Base-by-base conservation (phyloP, 1,284 basidiomycete species). In the Apiotrichum akiyoshidainum region DNA sequence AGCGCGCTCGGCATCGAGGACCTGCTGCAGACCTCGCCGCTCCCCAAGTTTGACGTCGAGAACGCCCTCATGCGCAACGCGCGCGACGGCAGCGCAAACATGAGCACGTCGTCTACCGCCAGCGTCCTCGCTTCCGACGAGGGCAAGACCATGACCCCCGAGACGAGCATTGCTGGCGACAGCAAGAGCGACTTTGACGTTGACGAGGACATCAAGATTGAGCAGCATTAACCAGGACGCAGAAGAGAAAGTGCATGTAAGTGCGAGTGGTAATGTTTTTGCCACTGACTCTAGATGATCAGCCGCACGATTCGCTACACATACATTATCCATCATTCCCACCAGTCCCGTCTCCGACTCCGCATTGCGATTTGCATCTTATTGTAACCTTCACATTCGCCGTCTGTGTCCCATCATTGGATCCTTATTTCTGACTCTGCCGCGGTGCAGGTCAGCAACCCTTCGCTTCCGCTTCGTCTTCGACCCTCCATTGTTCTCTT, bases 21-120 rank as follows among this genome's bases (percentile, higher is more conserved):
- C 54, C 35, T 63, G 26, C 41, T 61, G 21, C 52, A 54, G 1
- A 44, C 53, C 2, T 47, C 57, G 39, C 54, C 57, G 22, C 47
- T 51, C 13, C 58, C 59, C 66, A 39, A 65, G 61, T 63, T 63
- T 22, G 74, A 69, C 31, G 73, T 76, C 13, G 68, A 74, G 57
- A 65, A 67, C 44, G 73, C 72, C 7, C 62, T 76, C 53, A 74
- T 76, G 71, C 72, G 72, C 46, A 57, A 50, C 47, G 54, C 58
- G 8, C 59, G 58, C 35, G 46, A 45, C 35, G 39, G 53, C 35
- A 58, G 61, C 45, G 55, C 58, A 47, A 61, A 59, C 47, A 59
- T 57, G 26, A 55, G 53, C 22, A 49, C 54, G 16, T 64, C 63
- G 58, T 62, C 64, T 7, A 58, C 57, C 10, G 62, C 65, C 16